A percentile compares a stretch with the other conserved stretches of the same genome.
Conservation (phyloP, 1,284 basidiomycete genomes). For the Meira miltonrushii region DNA sequence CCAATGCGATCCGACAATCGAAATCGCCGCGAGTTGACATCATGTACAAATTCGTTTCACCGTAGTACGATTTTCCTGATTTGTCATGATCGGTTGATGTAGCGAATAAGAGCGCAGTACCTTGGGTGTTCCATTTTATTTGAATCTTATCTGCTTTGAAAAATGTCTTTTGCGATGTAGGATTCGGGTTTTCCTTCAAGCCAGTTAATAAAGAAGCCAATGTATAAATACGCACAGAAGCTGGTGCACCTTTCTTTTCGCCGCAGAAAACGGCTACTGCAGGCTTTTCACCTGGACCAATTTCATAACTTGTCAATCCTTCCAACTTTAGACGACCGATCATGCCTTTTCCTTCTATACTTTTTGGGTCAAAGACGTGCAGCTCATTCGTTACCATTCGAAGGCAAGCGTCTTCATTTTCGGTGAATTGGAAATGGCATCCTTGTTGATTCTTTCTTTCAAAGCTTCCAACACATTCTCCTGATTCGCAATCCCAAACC, state of each 20-base stretch:
- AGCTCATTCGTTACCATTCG: constrained; percentile 77
- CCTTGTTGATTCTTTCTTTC: constrained; percentile 75
- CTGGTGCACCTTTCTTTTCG: constrained; percentile 95
- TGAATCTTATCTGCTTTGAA: constrained; percentile 90
- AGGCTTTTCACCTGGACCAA: constrained; percentile 78
- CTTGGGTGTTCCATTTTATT: constrained; percentile 94
- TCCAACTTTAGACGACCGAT: constrained; percentile 77
- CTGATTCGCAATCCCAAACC: constrained; percentile 74
- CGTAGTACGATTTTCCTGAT: constrained; percentile 95
- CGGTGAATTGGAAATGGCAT: constrained; percentile 75
- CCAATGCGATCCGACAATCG: constrained; percentile 82
- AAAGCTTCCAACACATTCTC: constrained; percentile 73
- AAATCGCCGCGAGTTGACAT: constrained; percentile 92
- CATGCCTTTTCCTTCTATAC: constrained; percentile 70
- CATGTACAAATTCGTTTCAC: constrained; percentile 90
- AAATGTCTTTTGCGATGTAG: constrained; percentile 70
- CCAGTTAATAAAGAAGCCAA: constrained; percentile 63
- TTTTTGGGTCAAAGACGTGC: constrained; percentile 73
- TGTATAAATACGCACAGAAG: constrained; percentile 77
- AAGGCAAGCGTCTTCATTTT: constrained; percentile 81
- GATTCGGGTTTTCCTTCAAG: constrained; percentile 62
- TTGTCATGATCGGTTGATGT: constrained; percentile 96
- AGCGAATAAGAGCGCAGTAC: constrained; percentile 67
- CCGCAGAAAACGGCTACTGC: constrained; percentile 82
- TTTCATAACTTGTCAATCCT: constrained; percentile 67